phyloP scores from a whole-genome alignment of 2,329 filamentous ascomycete species.

The Sporothrix variecibatus region DNA sequence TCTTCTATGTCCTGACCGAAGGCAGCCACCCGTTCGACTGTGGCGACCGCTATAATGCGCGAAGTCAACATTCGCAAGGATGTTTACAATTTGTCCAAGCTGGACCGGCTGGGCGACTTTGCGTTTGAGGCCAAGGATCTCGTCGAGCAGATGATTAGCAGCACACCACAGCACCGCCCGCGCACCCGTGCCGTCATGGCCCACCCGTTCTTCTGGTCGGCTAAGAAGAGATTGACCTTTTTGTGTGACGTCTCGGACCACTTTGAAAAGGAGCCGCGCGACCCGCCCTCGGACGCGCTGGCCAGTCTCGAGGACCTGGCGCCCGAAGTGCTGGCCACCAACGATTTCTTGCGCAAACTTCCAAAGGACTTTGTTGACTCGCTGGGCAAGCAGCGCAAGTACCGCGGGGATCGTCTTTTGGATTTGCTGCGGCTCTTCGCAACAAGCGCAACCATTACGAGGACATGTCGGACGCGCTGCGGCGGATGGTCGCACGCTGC shows the following conservation, averaged over 20 bases:
- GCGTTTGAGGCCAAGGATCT: slow-evolving; percentile 85
- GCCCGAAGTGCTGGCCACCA: slow-evolving; percentile 53
- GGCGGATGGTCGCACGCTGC: slow-evolving; percentile 65
- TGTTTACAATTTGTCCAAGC: slow-evolving; percentile 68
- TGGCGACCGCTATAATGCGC: slow-evolving; percentile 90
- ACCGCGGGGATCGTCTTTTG: slow-evolving; percentile 78
- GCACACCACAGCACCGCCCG: slow-evolving; percentile 61
- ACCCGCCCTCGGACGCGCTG: slow-evolving; percentile 73
- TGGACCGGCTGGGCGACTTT: slow-evolving; percentile 78
- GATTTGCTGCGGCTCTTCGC: slow-evolving; percentile 85
- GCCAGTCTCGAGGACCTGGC: slow-evolving; percentile 59
- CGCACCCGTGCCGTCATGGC: slow-evolving; percentile 78
- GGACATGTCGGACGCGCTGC: slow-evolving; percentile 84
- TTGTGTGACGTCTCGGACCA: slow-evolving; percentile 96
- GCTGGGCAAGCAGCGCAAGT: slow-evolving; percentile 91
- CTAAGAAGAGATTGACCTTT: slow-evolving; percentile 86
- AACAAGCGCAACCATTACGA: slow-evolving; percentile 99
- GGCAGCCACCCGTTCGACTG: slow-evolving; percentile 93
- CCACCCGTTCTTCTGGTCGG: slow-evolving; percentile 95
- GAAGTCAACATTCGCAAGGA: slow-evolving; percentile 97
- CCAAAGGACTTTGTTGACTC: slow-evolving; percentile 84
- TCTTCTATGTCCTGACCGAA: slow-evolving; percentile 96
- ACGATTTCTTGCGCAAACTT: slow-evolving; percentile 73
- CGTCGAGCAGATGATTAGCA: slow-evolving; percentile 73
- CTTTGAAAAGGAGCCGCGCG: slow-evolving; percentile 88